These are phyloP conservation scores for Rhodofomes roseus DNA, from an alignment of 1,284 basidiomycete genomes.

Conservation along the genomic window DNA sequence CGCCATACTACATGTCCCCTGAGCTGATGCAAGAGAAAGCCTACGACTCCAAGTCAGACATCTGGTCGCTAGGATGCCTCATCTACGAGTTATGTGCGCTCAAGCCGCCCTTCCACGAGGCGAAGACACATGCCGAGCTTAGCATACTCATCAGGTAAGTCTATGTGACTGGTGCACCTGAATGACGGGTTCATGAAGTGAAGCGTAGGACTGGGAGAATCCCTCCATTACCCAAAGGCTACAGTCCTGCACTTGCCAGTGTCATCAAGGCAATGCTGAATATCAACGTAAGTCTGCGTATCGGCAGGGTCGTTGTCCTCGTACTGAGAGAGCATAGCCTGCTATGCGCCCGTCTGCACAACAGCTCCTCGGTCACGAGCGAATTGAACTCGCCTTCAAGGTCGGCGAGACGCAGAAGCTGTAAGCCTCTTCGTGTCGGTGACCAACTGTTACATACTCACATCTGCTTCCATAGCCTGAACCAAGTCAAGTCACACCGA, in stretches of 20 bases:
- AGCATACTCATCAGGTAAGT: constrained; percentile 74
- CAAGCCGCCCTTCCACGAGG: constrained; percentile 88
- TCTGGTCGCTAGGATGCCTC: constrained; percentile 96
- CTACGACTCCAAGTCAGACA: constrained; percentile 97
- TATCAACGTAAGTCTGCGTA: constrained; percentile 58
- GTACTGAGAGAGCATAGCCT: constrained; percentile 43
- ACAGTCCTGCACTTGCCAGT: constrained; percentile 68
- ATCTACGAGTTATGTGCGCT: constrained; percentile 94
- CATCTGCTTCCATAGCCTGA: constrained; percentile 39
- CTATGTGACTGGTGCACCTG: not conserved
- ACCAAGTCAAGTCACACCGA: constrained; percentile 60
- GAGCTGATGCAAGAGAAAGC: constrained; percentile 95
- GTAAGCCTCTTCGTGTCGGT: no score
- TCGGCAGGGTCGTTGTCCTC: not conserved
- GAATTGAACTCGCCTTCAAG: constrained; percentile 68
- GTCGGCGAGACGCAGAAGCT: constrained; percentile 77
- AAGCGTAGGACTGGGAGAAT: constrained; percentile 70
- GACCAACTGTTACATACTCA: no score
- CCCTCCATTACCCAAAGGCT: constrained; percentile 80
- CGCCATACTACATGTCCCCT: constrained; percentile 98
- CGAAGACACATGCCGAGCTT: constrained; percentile 82
- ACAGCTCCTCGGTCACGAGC: constrained; percentile 75
- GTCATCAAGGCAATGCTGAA: constrained; percentile 87
- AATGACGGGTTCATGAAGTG: not conserved
- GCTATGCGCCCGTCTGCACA: constrained; percentile 80